phyloP scores from a whole-genome alignment of 2,329 filamentous ascomycete genomes.

The Calonectria hawksworthii region DNA sequence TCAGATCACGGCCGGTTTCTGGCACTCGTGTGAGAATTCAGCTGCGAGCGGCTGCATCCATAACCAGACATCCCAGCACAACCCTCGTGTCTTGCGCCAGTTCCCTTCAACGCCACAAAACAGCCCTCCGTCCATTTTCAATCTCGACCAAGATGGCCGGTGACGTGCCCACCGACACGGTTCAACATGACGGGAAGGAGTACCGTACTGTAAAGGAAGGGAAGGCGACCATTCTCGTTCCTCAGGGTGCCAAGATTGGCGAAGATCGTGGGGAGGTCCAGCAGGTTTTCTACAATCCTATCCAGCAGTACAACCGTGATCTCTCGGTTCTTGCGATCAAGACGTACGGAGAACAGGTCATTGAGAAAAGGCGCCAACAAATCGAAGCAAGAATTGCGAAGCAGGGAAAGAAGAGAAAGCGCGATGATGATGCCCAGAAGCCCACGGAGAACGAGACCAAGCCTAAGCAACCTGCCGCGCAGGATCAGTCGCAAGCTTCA shows the following conservation, averaged over 20 bases:
- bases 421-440: conserved; percentile 53
- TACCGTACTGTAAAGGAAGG: conserved; percentile 69
- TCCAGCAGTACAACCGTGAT: conserved; percentile 98
- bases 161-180: conserved; percentile 38
- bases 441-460: conserved; percentile 17
- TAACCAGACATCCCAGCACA: conserved; percentile 5
- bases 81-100: conserved; percentile 9
- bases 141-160: conserved; percentile 40
- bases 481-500: conserved; percentile 28
- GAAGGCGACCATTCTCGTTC: conserved; percentile 69
- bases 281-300: conserved; percentile 98
- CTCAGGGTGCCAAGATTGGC: conserved; percentile 58
- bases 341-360: conserved; percentile 80
- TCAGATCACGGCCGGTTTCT: conserved; percentile 34
- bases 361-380: conserved; percentile 61
- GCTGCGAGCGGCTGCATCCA: background rate
- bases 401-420: conserved; percentile 62
- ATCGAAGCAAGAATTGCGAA: conserved; percentile 58
- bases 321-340: conserved; percentile 93
- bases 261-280: conserved; percentile 72
- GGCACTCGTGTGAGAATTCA: conserved; percentile 28
- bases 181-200: conserved; percentile 59
- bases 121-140: conserved; percentile 32
- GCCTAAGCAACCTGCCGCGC: conserved; percentile 20
- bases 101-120: conserved; percentile 15